Conservation (phyloP, 352 stramenopile species). For the Pythium utonaiense region DNA sequence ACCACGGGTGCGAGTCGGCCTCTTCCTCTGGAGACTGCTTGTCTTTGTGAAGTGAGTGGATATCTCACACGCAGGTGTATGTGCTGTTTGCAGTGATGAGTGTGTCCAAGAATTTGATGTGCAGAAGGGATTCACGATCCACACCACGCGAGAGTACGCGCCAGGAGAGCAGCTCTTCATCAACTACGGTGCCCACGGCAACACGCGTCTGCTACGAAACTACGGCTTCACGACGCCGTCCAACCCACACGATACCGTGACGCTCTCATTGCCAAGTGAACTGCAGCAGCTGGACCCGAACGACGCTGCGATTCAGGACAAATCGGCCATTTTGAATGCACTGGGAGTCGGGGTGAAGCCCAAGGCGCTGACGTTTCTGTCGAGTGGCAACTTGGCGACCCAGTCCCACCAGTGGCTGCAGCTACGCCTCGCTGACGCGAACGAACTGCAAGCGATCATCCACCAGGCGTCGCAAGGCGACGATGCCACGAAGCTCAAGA, state of each 20-base stretch:
- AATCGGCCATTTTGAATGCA: conserved; percentile 10
- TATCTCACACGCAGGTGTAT: too few species aligned
- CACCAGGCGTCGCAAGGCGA: conserved; percentile 23
- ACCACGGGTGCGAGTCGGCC: conserved; percentile 52
- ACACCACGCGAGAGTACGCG: conserved; percentile 52
- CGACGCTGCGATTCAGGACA: conserved; percentile 29
- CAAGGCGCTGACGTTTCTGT: conserved; percentile 25
- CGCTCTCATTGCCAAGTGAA: conserved; percentile 31
- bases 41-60: too few species aligned
- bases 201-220: conserved; percentile 70
- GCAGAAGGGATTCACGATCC: conserved; percentile 56
- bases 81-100: conserved; percentile 48
- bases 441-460: conserved; percentile 44
- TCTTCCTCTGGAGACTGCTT: too few species aligned
- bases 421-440: conserved; percentile 39
- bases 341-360: not conserved
- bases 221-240: conserved; percentile 60
- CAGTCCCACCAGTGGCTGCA: conserved; percentile 51
- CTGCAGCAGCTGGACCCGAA: conserved; percentile 34
- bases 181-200: conserved; percentile 70
- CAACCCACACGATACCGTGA: conserved; percentile 45
- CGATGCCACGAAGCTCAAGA: not conserved
- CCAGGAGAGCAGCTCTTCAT: conserved; percentile 76
- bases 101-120: conserved; percentile 60
- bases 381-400: conserved; percentile 30